A percentile compares a stretch with the other conserved stretches of the same genome.
These are phyloP conservation scores for Rhexocercosporidium sp. DNA, from an alignment of 2,329 filamentous ascomycete genomes.

Conservation along the genomic window DNA sequence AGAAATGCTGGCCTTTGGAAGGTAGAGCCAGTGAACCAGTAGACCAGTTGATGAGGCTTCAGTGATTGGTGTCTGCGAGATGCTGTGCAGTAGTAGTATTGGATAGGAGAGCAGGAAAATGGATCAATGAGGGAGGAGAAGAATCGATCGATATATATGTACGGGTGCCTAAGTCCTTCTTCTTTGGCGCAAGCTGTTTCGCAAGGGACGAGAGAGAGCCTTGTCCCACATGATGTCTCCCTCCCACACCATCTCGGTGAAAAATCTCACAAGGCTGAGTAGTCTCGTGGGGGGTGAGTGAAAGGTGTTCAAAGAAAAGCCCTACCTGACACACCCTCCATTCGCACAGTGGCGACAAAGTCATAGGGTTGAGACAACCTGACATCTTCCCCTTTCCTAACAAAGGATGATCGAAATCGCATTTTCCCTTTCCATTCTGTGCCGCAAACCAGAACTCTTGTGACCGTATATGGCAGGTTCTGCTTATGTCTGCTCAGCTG, in stretches of 20 bases:
- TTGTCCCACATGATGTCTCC: slow-evolving; percentile 21
- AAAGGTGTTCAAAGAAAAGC: slow-evolving; percentile 11
- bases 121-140: slow-evolving; percentile 27
- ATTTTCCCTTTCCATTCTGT: slow-evolving; percentile 9
- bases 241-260: slow-evolving; percentile 19
- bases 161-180: slow-evolving; percentile 24
- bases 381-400: background rate
- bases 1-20: slow-evolving; percentile 12
- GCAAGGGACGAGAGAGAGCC: slow-evolving; percentile 15
- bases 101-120: slow-evolving; percentile 24
- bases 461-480: slow-evolving; percentile 12
- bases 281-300: background rate
- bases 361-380: slow-evolving; percentile 9
- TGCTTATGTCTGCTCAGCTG: slow-evolving; percentile 26
- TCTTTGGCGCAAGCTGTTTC: slow-evolving; percentile 5
- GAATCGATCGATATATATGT: slow-evolving; percentile 20
- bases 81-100: slow-evolving; percentile 25
- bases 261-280: slow-evolving; percentile 15
- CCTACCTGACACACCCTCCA: slow-evolving; percentile 6
- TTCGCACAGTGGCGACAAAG: slow-evolving; percentile 8
- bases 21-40: slow-evolving; percentile 18
- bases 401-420: slow-evolving; percentile 2
- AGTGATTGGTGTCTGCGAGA: slow-evolving; percentile 19
- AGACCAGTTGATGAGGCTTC: background rate
- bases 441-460: slow-evolving; percentile 5